Evolutionary conservation across 176 grass and related monocot species (phyloP).

Genomic region (Lolium rigidum): DNA sequence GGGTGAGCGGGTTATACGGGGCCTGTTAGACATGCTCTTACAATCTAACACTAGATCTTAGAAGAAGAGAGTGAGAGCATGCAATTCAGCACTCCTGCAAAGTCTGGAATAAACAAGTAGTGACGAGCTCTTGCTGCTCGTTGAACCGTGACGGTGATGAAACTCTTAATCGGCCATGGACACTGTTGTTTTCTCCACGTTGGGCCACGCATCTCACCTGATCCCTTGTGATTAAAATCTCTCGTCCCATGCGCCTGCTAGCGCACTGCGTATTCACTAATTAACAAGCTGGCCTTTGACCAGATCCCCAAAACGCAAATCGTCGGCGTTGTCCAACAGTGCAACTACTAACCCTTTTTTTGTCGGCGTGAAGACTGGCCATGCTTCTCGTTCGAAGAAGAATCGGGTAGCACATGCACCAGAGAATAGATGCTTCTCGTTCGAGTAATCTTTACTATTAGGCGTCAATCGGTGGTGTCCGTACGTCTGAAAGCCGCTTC

Average conservation of each 20-base stretch:
- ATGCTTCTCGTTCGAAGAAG: not conserved
- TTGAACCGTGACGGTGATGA: slow-evolving; percentile 3
- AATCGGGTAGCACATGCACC: not conserved
- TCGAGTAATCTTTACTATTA: too few relatives aligned
- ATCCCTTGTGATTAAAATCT: not conserved
- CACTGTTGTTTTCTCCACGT: not conserved
- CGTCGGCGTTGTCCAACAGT: not conserved
- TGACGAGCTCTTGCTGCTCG: not conserved
- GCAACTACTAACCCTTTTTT: not conserved
- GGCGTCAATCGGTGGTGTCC: too few relatives aligned
- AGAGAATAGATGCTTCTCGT: not conserved
- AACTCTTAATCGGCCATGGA: not conserved
- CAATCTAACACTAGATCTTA: not conserved
- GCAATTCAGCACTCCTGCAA: not conserved
- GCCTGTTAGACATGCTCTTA: too few relatives aligned
- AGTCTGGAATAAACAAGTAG: not conserved
- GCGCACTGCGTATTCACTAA: not conserved
- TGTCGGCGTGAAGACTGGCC: slow-evolving; percentile 13
- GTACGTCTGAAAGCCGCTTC: too few relatives aligned
- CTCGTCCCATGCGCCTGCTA: not conserved
- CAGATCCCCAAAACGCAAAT: slow-evolving; percentile 4
- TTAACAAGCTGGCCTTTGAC: slow-evolving; percentile 19
- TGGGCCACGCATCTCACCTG: not conserved
- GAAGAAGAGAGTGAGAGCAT: not conserved
- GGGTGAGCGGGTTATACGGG: too few relatives aligned